Percentiles rank a stretch among this genome's conserved stretches.
phyloP scores from a whole-genome alignment of 495 filamentous ascomycete species.

The Cryomyces antarcticus region DNA sequence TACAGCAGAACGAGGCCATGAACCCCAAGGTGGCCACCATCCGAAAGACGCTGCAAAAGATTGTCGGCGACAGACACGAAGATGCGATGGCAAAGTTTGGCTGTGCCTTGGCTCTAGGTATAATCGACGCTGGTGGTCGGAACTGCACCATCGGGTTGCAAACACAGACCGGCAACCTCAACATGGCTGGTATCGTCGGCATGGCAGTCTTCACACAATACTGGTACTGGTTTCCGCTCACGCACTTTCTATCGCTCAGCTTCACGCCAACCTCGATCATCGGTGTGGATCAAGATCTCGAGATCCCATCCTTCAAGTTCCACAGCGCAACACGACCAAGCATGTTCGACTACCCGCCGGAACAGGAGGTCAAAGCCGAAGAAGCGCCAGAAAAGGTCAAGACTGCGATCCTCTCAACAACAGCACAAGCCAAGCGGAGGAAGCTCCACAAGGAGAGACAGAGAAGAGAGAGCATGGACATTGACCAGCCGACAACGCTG shows the following conservation, averaged over 20 bases:
- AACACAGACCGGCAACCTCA: conserved; percentile 92
- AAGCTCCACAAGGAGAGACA: conserved; percentile 36
- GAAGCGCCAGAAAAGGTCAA: conserved; percentile 88
- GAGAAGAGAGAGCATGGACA: conserved; percentile 27
- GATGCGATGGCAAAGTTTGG: conserved; percentile 99
- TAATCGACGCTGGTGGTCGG: conserved; percentile 93
- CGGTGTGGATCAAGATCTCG: conserved; percentile 77
- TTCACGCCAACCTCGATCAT: conserved; percentile 92
- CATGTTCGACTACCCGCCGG: conserved; percentile 93
- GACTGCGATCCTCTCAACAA: conserved; percentile 90
- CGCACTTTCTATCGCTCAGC: conserved; percentile 86
- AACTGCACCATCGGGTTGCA: conserved; percentile 97
- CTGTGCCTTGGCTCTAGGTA: conserved; percentile 79
- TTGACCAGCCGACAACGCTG: conserved; percentile 57
- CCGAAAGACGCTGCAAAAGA: conserved; percentile 44
- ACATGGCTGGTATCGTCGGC: conserved; percentile 92
- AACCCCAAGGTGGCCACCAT: conserved; percentile 50
- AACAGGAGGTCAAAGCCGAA: conserved; percentile 82
- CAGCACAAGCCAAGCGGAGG: conserved; percentile 85
- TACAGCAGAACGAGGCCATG: conserved; percentile 70
- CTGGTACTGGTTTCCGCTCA: conserved; percentile 99
- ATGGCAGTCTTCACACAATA: conserved; percentile 98
- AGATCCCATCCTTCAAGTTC: conserved; percentile 91
- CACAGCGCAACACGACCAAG: conserved; percentile 85
- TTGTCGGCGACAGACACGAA: conserved; percentile 86